A percentile compares a stretch with the other conserved stretches of the same genome.
Evolutionary conservation across 768 basidiomycete species (phyloP).

Genomic region (Termitomyces sp.): DNA sequence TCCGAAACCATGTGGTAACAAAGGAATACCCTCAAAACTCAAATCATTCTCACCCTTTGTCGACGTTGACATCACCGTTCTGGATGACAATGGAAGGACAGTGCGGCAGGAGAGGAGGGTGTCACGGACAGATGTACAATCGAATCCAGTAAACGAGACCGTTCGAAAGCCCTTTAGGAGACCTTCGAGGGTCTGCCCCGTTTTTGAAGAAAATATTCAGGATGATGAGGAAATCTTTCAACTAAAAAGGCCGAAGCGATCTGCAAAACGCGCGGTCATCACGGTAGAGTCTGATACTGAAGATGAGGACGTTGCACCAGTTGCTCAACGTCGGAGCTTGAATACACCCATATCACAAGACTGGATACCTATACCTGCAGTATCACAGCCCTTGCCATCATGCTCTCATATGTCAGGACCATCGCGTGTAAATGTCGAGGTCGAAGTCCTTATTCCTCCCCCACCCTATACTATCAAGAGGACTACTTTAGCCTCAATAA

Average conservation of each 20-base stretch:
- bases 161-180: conserved; percentile 1
- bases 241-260: conserved; percentile 25
- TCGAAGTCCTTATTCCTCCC: conserved; percentile 43
- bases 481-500: conserved; percentile 20
- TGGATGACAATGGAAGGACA: conserved; percentile 58
- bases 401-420: conserved; percentile 12
- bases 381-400: conserved; percentile 9
- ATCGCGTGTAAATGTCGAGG: conserved; percentile 26
- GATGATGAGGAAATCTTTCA: conserved; percentile 23
- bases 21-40: conserved; percentile 29
- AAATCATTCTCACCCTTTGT: conserved; percentile 46
- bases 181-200: background rate
- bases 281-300: conserved; percentile 47
- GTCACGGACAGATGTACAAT: conserved; percentile 40
- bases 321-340: conserved; percentile 13
- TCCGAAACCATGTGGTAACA: conserved; percentile 23
- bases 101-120: conserved; percentile 61
- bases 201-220: conserved; percentile 14
- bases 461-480: conserved; percentile 29
- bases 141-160: conserved; percentile 26
- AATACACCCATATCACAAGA: conserved; percentile 2
- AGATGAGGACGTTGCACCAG: conserved; percentile 15
- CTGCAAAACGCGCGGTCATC: conserved; percentile 23
- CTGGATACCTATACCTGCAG: background rate
- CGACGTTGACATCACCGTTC: conserved; percentile 62